Evolutionary conservation across 495 filamentous ascomycete species (phyloP).

Genomic region (Lepraria neglecta): DNA sequence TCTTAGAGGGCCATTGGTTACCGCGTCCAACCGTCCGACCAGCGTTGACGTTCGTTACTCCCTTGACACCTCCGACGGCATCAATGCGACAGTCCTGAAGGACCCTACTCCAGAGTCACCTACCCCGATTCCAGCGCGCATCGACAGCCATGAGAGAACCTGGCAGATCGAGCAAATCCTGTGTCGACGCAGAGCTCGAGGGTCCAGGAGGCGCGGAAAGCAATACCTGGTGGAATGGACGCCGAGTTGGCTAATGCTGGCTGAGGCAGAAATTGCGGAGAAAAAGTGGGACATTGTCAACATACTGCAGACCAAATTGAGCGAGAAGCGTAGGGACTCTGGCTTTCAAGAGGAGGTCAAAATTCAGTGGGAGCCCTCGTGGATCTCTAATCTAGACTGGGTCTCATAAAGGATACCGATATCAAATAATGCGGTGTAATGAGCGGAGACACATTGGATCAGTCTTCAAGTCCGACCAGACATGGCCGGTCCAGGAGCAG

Average conservation of each 20-base stretch:
- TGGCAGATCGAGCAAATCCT: background rate
- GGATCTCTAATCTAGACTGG: background rate
- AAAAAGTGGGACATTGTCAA: background rate
- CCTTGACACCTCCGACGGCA: background rate
- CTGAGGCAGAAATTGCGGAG: background rate
- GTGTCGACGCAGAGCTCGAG: background rate
- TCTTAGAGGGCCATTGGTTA: background rate
- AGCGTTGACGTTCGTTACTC: background rate
- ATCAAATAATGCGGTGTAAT: background rate
- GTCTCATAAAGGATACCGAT: background rate
- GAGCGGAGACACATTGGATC: background rate
- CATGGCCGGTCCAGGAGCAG: no score
- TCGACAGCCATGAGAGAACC: background rate
- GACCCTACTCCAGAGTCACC: background rate
- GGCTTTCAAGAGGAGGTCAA: background rate
- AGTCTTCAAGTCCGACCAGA: background rate
- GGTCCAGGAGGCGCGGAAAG: background rate
- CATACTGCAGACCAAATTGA: background rate
- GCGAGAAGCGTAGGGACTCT: background rate
- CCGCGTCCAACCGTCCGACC: background rate
- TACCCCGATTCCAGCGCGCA: background rate
- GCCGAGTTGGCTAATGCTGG: background rate
- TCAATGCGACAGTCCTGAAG: background rate
- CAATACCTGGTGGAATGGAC: background rate
- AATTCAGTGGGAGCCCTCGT: background rate